Evolutionary conservation across 495 filamentous ascomycete species (phyloP).

Genomic region (Podospora fimiseda): DNA sequence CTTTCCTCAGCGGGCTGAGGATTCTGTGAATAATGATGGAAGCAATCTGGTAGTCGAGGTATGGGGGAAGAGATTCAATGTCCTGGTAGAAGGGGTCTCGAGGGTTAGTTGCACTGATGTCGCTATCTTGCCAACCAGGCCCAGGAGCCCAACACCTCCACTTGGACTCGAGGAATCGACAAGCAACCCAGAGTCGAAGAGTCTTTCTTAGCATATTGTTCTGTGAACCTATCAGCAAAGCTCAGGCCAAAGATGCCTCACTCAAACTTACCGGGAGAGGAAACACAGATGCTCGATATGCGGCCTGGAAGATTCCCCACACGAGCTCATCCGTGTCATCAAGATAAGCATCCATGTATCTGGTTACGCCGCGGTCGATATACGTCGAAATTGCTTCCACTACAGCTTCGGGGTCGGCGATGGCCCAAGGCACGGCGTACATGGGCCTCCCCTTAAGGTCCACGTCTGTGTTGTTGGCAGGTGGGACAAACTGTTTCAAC

Average conservation of each 20-base stretch:
- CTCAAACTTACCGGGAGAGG: slow-evolving; percentile 23
- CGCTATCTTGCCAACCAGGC: slow-evolving; percentile 18
- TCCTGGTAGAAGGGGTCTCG: slow-evolving; percentile 25
- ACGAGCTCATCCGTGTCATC: slow-evolving; percentile 29
- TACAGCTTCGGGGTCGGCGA: slow-evolving; percentile 29
- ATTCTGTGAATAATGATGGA: slow-evolving; percentile 35
- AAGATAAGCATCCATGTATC: slow-evolving; percentile 28
- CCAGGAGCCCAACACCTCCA: slow-evolving; percentile 31
- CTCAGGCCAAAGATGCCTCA: neutral
- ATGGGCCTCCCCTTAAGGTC: slow-evolving; percentile 32
- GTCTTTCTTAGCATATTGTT: slow-evolving; percentile 31
- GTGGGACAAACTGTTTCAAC: slow-evolving; percentile 29
- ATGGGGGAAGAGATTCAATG: slow-evolving; percentile 30
- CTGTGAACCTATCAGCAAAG: slow-evolving; percentile 11
- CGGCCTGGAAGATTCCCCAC: slow-evolving; percentile 32
- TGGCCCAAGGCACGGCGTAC: slow-evolving; percentile 34
- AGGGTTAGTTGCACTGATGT: slow-evolving; percentile 21
- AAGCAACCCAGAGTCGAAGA: slow-evolving; percentile 33
- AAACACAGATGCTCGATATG: slow-evolving; percentile 27
- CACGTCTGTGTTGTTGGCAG: slow-evolving; percentile 13
- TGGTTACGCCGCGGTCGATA: slow-evolving; percentile 21
- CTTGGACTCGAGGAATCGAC: slow-evolving; percentile 33
- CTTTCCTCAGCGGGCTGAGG: slow-evolving; percentile 25
- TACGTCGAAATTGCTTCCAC: slow-evolving; percentile 26
- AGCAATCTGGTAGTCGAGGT: slow-evolving; percentile 34